These are phyloP conservation scores for Rhododendron henanense DNA, from an alignment of 148 eudicot genomes.

Conservation along the genomic window DNA sequence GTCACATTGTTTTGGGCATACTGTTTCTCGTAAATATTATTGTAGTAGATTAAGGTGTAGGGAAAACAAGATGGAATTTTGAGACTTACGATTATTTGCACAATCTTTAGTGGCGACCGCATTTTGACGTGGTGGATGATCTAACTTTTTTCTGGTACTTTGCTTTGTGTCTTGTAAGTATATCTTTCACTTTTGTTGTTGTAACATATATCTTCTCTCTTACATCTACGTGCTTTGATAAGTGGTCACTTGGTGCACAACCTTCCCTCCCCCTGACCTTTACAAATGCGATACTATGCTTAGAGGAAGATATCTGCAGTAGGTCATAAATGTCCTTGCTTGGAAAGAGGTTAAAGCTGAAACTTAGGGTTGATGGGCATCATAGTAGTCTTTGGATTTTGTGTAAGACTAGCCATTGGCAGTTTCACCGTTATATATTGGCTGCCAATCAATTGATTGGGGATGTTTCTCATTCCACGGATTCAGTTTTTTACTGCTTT, in stretches of 20 bases:
- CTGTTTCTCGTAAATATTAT: background rate
- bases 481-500: background rate
- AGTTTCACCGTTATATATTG: background rate
- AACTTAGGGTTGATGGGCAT: background rate
- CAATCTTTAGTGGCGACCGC: background rate
- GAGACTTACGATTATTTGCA: background rate
- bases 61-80: constrained; percentile 2
- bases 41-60: background rate
- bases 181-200: background rate
- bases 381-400: background rate
- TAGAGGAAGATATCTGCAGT: background rate
- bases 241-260: background rate
- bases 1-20: background rate
- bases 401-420: background rate
- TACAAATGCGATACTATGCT: background rate
- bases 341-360: constrained; percentile 7
- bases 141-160: background rate
- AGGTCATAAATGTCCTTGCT: background rate
- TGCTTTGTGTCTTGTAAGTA: background rate
- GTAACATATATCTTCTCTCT: background rate
- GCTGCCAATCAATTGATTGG: background rate
- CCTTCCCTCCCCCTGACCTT: background rate
- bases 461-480: background rate
- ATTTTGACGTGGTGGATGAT: background rate
- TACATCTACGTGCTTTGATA: background rate